These are phyloP conservation scores for Dendrocalamus latiflorus DNA, from an alignment of 202 grass and related monocot genomes.

Conservation along the genomic window DNA sequence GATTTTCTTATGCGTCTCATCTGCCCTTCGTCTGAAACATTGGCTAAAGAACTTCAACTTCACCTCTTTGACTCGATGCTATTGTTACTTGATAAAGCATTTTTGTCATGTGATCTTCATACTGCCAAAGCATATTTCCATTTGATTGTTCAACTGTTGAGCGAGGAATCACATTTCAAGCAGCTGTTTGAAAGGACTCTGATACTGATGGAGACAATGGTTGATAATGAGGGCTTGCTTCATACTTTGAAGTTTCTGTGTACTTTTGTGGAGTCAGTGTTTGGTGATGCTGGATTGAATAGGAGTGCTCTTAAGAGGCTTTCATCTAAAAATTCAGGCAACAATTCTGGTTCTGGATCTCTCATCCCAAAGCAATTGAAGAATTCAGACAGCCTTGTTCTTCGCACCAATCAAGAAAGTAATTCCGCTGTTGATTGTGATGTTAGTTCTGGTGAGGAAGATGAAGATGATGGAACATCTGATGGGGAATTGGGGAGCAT, in stretches of 20 bases:
- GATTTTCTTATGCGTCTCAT: slow-evolving; percentile 73
- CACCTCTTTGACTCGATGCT: slow-evolving; percentile 71
- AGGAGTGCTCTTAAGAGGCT: slow-evolving; percentile 52
- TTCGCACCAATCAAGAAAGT: slow-evolving; percentile 58
- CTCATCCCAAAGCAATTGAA: slow-evolving; percentile 61
- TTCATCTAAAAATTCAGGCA: slow-evolving; percentile 56
- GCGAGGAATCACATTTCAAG: slow-evolving; percentile 60
- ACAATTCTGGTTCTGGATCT: slow-evolving; percentile 56
- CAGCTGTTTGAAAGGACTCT: slow-evolving; percentile 72
- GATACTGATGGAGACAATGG: slow-evolving; percentile 77
- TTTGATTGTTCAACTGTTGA: slow-evolving; percentile 65
- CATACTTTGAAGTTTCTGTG: slow-evolving; percentile 73
- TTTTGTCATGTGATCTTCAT: slow-evolving; percentile 68
- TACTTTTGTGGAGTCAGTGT: slow-evolving; percentile 63
- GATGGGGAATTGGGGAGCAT: slow-evolving; percentile 94
- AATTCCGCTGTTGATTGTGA: slow-evolving; percentile 54
- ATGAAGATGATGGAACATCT: slow-evolving; percentile 95
- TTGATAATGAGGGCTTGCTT: slow-evolving; percentile 52
- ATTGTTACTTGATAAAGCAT: slow-evolving; percentile 75
- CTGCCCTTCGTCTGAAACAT: slow-evolving; percentile 51
- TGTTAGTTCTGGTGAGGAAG: slow-evolving; percentile 87
- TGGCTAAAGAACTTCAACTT: slow-evolving; percentile 61
- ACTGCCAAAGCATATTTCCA: slow-evolving; percentile 78
- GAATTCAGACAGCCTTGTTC: slow-evolving; percentile 68
- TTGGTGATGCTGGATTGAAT: slow-evolving; percentile 58